Conservation (phyloP, 495 filamentous ascomycete genomes). For the Aspergillus funiculosus region DNA sequence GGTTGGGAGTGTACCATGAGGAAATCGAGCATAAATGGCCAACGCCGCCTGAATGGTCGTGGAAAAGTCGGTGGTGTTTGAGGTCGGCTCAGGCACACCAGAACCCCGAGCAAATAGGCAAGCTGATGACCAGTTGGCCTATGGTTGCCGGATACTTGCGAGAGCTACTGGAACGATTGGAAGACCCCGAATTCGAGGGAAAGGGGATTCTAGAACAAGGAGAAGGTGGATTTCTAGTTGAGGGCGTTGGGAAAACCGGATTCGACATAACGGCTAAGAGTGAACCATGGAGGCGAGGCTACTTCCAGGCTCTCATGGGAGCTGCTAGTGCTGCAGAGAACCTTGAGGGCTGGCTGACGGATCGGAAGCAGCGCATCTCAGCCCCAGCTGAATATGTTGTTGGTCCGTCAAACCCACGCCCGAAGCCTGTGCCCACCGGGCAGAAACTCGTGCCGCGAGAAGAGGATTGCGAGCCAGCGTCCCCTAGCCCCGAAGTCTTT, state of each 20-base stretch:
- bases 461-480: slow-evolving; percentile 62
- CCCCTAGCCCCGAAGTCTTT: slow-evolving; percentile 58
- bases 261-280: slow-evolving; percentile 68
- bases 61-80: slow-evolving; percentile 52
- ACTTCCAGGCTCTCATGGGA: slow-evolving; percentile 73
- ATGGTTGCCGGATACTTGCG: slow-evolving; percentile 49
- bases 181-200: slow-evolving; percentile 62
- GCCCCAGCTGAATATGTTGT: slow-evolving; percentile 66
- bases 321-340: slow-evolving; percentile 71
- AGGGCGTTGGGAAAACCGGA: slow-evolving; percentile 52
- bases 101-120: slow-evolving; percentile 44
- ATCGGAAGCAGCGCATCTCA: slow-evolving; percentile 56
- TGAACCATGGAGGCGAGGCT: slow-evolving; percentile 76
- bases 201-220: slow-evolving; percentile 52
- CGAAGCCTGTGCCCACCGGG: slow-evolving; percentile 61
- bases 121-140: slow-evolving; percentile 59
- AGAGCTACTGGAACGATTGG: slow-evolving; percentile 53
- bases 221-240: slow-evolving; percentile 51
- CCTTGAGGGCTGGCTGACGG: slow-evolving; percentile 67
- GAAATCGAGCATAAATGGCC: slow-evolving; percentile 67
- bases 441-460: slow-evolving; percentile 55
- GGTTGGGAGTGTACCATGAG: slow-evolving; percentile 59
- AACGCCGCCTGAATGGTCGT: slow-evolving; percentile 69
- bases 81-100: slow-evolving; percentile 53
- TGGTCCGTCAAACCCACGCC: slow-evolving; percentile 76